These are phyloP conservation scores for Argentina anserina DNA, from an alignment of 306 rosid genomes.

Conservation along the genomic window DNA sequence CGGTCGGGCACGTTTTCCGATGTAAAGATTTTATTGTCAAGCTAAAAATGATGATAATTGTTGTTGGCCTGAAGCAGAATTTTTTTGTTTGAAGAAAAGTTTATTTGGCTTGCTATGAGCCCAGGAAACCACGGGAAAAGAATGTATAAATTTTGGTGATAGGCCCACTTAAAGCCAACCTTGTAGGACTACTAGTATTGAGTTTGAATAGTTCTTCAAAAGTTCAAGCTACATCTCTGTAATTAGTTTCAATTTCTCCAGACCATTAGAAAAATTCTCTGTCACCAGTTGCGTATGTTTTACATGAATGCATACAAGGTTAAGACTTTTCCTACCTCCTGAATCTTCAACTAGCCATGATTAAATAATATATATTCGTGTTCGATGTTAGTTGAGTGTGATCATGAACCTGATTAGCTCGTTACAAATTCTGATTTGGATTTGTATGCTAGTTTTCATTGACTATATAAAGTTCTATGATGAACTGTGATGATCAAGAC, in stretches of 20 bases:
- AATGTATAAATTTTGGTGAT: not conserved
- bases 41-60: not conserved
- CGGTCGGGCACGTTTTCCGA: not conserved
- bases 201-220: not conserved
- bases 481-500: not conserved
- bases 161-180: not conserved
- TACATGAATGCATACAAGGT: not conserved
- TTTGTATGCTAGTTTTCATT: not conserved
- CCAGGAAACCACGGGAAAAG: not conserved
- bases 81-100: not conserved
- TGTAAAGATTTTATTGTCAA: not conserved
- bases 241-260: not conserved
- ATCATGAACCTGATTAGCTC: not conserved
- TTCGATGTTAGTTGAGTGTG: not conserved
- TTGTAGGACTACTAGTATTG: slow-evolving; percentile 1
- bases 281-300: not conserved
- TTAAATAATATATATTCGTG: not conserved
- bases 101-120: not conserved
- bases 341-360: not conserved
- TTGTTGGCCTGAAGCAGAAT: not conserved
- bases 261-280: not conserved
- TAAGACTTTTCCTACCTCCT: not conserved
- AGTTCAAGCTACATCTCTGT: not conserved
- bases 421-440: not conserved
- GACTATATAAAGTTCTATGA: not conserved